Evolutionary conservation across 352 stramenopile species (phyloP).

Genomic region (Blastocystis sp.): DNA sequence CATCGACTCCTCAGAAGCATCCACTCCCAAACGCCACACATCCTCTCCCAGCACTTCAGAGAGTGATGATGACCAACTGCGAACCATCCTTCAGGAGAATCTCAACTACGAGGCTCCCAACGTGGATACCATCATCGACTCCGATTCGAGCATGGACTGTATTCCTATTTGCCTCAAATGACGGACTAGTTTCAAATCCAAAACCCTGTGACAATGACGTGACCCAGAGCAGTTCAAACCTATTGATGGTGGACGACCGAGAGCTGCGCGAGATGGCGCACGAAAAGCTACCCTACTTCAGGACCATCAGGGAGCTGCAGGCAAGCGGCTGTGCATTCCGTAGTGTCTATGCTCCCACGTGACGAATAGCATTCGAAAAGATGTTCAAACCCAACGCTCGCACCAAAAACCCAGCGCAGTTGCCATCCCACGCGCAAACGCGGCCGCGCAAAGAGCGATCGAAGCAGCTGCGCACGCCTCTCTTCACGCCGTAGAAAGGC

Average conservation of each 20-base stretch:
- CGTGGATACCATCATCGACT: not conserved
- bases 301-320: conserved; percentile 1
- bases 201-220: not conserved
- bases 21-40: no score
- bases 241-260: not conserved
- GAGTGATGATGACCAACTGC: not conserved
- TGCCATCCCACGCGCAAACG: not conserved
- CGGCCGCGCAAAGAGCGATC: not conserved
- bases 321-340: conserved; percentile 2
- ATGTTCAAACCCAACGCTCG: conserved; percentile 40
- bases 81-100: not conserved
- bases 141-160: not conserved
- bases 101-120: not conserved
- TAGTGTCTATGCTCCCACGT: not conserved
- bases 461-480: not conserved
- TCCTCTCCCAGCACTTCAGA: not conserved
- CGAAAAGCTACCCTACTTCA: conserved; percentile 53
- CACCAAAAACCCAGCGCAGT: not conserved
- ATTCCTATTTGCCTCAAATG: not conserved
- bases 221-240: not conserved
- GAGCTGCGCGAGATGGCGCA: conserved; percentile 30
- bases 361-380: conserved; percentile 32
- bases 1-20: no score
- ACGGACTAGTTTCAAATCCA: not conserved
- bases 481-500: not conserved